Percentiles rank a stretch among this genome's conserved stretches.
These are phyloP conservation scores for Oxyria digyna DNA, from an alignment of 148 eudicot genomes.

Conservation along the genomic window DNA sequence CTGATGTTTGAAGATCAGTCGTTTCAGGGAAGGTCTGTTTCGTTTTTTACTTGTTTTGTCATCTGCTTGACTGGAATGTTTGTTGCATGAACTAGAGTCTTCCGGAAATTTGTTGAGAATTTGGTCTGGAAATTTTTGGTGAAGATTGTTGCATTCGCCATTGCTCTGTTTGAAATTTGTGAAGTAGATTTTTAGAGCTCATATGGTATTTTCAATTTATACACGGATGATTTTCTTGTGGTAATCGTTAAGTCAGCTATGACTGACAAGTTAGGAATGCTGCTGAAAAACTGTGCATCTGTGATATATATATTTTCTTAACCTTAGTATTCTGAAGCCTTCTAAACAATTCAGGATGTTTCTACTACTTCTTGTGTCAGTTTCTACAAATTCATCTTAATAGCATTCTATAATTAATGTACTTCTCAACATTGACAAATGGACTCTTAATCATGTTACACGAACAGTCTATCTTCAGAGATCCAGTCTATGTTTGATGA, in stretches of 20 bases:
- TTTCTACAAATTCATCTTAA: background rate
- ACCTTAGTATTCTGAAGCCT: background rate
- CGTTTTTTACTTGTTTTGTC: background rate
- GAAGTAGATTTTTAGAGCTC: too few species aligned
- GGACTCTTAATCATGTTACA: background rate
- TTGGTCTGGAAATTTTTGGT: background rate
- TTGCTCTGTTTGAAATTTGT: background rate
- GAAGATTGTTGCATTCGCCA: background rate
- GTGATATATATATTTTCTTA: background rate
- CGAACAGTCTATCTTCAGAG: slow-evolving; percentile 58
- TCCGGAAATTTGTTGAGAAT: background rate
- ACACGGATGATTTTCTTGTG: background rate
- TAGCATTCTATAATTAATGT: background rate
- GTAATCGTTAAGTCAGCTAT: background rate
- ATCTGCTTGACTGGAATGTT: background rate
- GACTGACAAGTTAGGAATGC: background rate
- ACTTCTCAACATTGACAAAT: background rate
- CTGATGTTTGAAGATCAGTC: background rate
- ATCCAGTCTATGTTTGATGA: slow-evolving; percentile 68
- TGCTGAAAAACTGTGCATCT: background rate
- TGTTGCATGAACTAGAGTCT: background rate
- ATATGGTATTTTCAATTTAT: too few species aligned
- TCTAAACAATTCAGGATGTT: background rate
- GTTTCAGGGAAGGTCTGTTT: background rate
- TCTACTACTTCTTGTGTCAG: too few species aligned